A percentile compares a stretch with the other conserved stretches of the same genome.
Evolutionary conservation across 176 grass and related monocot genomes (phyloP).

Genomic region (Tillandsia leiboldiana): DNA sequence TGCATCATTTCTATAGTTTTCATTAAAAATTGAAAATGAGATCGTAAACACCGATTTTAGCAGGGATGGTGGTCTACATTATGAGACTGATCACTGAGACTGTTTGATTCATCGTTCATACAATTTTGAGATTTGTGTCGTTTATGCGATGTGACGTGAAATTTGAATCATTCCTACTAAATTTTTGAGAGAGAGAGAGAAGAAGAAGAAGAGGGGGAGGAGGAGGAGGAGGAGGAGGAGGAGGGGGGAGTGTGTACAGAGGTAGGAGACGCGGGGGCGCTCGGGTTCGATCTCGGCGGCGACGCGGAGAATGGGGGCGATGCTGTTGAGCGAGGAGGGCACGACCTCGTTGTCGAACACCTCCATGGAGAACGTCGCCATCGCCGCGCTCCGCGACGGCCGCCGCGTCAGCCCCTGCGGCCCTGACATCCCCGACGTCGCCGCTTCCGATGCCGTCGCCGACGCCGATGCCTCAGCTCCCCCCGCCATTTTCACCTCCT

Average conservation of each 20-base stretch:
- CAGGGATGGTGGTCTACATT: too few species aligned
- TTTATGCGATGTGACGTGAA: too few species aligned
- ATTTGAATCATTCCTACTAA: background rate
- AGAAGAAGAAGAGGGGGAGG: background rate
- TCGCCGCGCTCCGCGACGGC: constrained; percentile 55
- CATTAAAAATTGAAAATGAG: too few species aligned
- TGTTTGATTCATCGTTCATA: too few species aligned
- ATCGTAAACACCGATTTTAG: too few species aligned
- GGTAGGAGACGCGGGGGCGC: constrained; percentile 80
- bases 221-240: background rate
- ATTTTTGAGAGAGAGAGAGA: background rate
- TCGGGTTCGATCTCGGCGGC: constrained; percentile 80
- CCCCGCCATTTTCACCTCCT: constrained; percentile 24
- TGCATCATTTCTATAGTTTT: too few species aligned
- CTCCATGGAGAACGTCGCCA: constrained; percentile 87
- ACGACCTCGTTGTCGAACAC: constrained; percentile 96
- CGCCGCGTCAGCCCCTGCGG: constrained; percentile 43
- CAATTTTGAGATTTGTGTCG: too few species aligned
- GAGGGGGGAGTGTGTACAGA: constrained; percentile 30
- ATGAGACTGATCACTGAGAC: too few species aligned
- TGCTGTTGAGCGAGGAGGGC: constrained; percentile 65
- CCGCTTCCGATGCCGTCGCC: background rate
- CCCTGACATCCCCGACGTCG: constrained; percentile 14
- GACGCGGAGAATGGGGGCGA: constrained; percentile 82
- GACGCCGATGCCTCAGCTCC: constrained; percentile 21